A percentile compares a stretch with the other conserved stretches of the same genome.
Evolutionary conservation across 2,329 filamentous ascomycete genomes (phyloP).

Genomic region (Exophiala sideris): DNA sequence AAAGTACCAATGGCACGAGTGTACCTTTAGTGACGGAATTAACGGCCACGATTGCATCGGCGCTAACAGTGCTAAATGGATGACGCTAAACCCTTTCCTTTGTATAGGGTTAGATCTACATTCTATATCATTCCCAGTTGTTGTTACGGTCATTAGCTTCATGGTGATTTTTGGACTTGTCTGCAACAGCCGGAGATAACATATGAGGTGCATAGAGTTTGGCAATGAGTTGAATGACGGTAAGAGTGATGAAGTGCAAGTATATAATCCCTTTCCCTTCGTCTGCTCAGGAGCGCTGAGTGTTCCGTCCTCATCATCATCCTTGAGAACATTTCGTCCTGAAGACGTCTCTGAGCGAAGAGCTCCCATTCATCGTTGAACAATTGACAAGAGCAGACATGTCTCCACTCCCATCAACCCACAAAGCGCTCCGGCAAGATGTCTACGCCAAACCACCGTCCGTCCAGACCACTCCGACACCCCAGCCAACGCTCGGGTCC

Average conservation of each 20-base stretch:
- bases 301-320: too few relatives aligned
- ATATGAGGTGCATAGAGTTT: too few relatives aligned
- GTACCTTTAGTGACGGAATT: neutral
- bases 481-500: constrained; percentile 35
- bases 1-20: neutral
- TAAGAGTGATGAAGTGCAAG: too few relatives aligned
- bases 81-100: constrained; percentile 7
- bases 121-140: neutral
- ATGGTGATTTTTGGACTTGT: too few relatives aligned
- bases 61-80: neutral
- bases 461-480: constrained; percentile 23
- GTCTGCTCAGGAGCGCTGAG: too few relatives aligned
- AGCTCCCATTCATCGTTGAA: too few relatives aligned
- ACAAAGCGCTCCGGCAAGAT: constrained; percentile 18
- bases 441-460: constrained; percentile 7
- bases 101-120: neutral
- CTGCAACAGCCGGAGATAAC: too few relatives aligned
- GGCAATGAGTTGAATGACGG: too few relatives aligned
- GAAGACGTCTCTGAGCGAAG: too few relatives aligned
- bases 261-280: too few relatives aligned
- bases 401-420: constrained; percentile 6
- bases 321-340: too few relatives aligned
- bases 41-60: neutral
- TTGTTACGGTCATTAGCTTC: neutral
- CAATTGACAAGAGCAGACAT: neutral